Evolutionary conservation across 1,284 basidiomycete species (phyloP).

Genomic region (Marasmius fiardii): DNA sequence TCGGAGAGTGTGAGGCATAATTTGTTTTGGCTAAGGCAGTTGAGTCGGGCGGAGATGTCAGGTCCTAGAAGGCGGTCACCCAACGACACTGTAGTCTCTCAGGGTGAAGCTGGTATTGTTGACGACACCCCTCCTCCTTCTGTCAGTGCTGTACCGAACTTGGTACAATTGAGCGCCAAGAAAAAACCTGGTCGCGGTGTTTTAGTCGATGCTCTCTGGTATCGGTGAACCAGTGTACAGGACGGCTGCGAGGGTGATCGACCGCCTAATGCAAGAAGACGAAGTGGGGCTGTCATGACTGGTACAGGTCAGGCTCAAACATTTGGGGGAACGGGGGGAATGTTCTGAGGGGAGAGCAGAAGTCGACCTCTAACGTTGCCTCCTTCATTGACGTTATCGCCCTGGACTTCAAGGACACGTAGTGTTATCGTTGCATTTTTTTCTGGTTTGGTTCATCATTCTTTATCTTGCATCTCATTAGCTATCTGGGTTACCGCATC

Average conservation of each 20-base stretch:
- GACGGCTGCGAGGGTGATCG: background rate
- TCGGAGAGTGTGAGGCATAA: slow-evolving; percentile 83
- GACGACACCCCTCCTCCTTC: background rate
- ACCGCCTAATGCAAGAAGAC: background rate
- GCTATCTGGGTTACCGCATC: background rate
- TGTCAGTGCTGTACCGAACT: slow-evolving; percentile 27
- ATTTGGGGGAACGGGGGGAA: slow-evolving; percentile 1
- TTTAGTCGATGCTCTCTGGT: background rate
- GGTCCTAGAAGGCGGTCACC: slow-evolving; percentile 35
- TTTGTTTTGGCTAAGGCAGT: slow-evolving; percentile 81
- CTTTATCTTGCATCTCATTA: background rate
- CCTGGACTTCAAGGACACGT: background rate
- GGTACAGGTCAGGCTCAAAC: background rate
- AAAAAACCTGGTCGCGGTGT: slow-evolving; percentile 14
- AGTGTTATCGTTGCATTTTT: background rate
- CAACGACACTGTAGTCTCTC: slow-evolving; percentile 19
- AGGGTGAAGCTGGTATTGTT: slow-evolving; percentile 3
- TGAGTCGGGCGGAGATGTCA: slow-evolving; percentile 49
- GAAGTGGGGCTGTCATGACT: background rate
- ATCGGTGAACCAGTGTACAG: background rate
- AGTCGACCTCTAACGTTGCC: background rate
- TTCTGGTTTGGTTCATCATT: no score
- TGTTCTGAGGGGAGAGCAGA: background rate
- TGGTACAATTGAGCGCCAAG: slow-evolving; percentile 36
- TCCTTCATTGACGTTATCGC: background rate